Evolutionary conservation across 768 basidiomycete species (phyloP), one percentile per base, ranked within the genome.

Genomic region (Termitomyces sp.): DNA sequence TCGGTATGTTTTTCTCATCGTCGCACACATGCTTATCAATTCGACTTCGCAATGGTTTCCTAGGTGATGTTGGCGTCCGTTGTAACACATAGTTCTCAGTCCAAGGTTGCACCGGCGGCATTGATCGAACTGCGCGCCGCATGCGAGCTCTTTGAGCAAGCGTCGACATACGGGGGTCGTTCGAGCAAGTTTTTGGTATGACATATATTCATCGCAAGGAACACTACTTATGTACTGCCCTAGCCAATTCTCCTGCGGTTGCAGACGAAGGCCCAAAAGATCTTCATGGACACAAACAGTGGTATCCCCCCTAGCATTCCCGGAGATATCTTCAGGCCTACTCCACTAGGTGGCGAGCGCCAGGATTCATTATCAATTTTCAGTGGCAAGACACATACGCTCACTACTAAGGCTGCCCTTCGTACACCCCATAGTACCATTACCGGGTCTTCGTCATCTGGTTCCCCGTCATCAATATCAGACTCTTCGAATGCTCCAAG

Each of bases 1-100:
- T 70, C 84, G 58, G 85, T 86, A 61, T 53, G 80, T 67, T 23
- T 10, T n/a, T 12, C 3, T 21, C 17, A 8, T 6, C 2, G n/a
- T 42, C 7, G 10, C 10, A 12, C 42, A 17, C 21, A 21, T 17
- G 5, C 35, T 37, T 38, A 40, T n/a, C 21, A 35, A 35, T 45
- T 21, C 21, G 23, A 23, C 10, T n/a, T 26, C 14, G 15, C 12
- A 21, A 30, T 38, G 6, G 31, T 12, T 8, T 47, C 6, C 37
- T n/a, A 90, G 89, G 83, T 90, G 28, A 86, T 91, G 82, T 66
- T 91, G 41, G 81, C 86, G 11, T 86, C 89, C 9, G 81, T 91
- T n/a, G 86, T 87, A 1, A 89, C 85, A 12, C 84, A 85, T 53
- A 80, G 82, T 35, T 77, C 82, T 14, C 75, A 75, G 40, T 86